Percentiles rank a stretch among this genome's conserved stretches.
Conservation (phyloP, 176 grass and related monocot genomes). For the Otatea glauca region DNA sequence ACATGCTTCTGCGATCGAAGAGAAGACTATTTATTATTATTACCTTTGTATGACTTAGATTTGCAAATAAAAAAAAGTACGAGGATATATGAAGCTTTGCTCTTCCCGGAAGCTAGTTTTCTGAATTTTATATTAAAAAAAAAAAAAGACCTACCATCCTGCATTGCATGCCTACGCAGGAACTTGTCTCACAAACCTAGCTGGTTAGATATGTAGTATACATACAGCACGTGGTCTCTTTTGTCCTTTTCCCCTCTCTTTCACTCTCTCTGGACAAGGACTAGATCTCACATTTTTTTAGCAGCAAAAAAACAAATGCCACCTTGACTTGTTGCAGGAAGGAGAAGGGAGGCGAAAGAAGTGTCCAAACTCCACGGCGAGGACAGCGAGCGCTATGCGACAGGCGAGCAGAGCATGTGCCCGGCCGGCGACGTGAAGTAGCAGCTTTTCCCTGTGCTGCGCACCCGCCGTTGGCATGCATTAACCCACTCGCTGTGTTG, state of each 20-base stretch:
- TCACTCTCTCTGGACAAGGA: background rate
- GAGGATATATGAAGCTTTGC: no score
- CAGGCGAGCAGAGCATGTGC: slow-evolving; percentile 8
- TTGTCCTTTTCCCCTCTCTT: background rate
- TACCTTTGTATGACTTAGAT: no score
- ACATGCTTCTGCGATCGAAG: no score
- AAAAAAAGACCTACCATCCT: background rate
- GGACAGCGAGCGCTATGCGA: background rate
- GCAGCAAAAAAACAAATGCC: slow-evolving; percentile 19
- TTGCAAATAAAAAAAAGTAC: no score
- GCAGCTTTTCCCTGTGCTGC: slow-evolving; percentile 12
- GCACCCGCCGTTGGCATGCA: background rate
- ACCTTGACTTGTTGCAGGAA: background rate
- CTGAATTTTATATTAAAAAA: no score
- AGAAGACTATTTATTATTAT: no score
- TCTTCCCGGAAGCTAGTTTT: no score
- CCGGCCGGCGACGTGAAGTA: background rate
- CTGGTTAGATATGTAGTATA: background rate
- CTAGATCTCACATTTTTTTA: background rate
- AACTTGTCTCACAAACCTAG: background rate
- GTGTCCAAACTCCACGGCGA: background rate
- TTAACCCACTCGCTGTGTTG: background rate
- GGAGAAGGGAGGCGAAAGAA: background rate
- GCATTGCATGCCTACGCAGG: background rate
- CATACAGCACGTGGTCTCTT: background rate